These are phyloP conservation scores for Hericium coralloides DNA, from an alignment of 768 basidiomycete species.

Conservation along the genomic window DNA sequence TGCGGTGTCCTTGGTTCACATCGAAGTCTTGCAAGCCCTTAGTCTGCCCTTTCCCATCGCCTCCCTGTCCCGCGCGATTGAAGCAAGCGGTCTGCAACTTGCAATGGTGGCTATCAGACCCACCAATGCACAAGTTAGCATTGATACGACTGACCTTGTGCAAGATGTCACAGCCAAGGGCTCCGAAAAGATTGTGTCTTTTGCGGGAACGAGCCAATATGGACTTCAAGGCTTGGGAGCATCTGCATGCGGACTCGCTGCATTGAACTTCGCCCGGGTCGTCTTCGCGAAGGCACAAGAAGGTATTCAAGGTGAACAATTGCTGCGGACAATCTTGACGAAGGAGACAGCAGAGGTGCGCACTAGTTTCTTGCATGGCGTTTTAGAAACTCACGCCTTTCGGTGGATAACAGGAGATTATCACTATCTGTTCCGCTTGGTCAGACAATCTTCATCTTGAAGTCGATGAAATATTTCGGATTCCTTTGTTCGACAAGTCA, in stretches of 20 bases:
- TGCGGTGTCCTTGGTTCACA: no score
- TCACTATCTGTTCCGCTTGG: constrained; percentile 51
- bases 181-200: constrained; percentile 30
- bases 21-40: no score
- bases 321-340: constrained; percentile 27
- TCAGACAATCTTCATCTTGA: constrained; percentile 43
- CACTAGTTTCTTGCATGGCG: not conserved
- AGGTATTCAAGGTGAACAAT: constrained; percentile 18
- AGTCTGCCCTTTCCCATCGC: no score
- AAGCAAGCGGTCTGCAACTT: no score
- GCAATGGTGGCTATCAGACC: no score
- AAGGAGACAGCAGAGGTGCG: constrained; percentile 30
- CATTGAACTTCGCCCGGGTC: constrained; percentile 52
- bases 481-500: constrained; percentile 39
- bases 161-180: not conserved
- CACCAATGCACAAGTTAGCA: no score
- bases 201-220: constrained; percentile 50
- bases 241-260: constrained; percentile 60
- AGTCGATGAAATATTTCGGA: constrained; percentile 40
- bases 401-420: constrained; percentile 35
- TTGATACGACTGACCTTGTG: not conserved
- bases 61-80: no score
- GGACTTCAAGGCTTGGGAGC: constrained; percentile 24
- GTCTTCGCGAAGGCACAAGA: constrained; percentile 31
- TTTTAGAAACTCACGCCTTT: not conserved